Base-by-base conservation (phyloP, 2,329 filamentous ascomycete species). In the Epichloe festucae region DNA sequence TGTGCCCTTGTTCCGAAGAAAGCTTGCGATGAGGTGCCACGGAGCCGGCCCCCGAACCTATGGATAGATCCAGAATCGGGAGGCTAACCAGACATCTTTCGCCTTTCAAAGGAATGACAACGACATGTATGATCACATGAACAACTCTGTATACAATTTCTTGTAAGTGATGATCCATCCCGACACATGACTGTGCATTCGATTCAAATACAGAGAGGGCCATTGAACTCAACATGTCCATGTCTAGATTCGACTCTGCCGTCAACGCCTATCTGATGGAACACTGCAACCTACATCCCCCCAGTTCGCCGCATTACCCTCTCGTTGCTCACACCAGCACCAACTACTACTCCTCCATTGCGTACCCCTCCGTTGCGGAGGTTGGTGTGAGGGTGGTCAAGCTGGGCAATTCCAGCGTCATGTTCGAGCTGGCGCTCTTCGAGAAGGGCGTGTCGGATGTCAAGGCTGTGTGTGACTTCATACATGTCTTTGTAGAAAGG, bases 91-190 rank as follows among this genome's bases (percentile, higher is more conserved):
- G 41, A 19, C 2, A 23, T 17, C 51, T 43, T 53, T 52, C 54
- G 44, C n/a, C 36, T 5, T 39, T 10, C 11, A 21, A 52, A 90
- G 88, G 88, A 83, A 81, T 65, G 89, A 95, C 68, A 95, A 95
- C 64, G 89, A 95, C 71, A 93, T 94, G 87, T 95, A 93, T 67
- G 78, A 87, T 54, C 91, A 97, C 65, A 81, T 95, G 75, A 95
- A 95, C 71, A 95, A 95, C 64, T 86, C 83, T 41, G 77, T 93
- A 50, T 95, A 95, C 68, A 87, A 87, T 60, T 84, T 86, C 55
- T 76, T 94, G 76, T 83, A 66, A 63, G 73, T 11, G 5, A 27
- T 11, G 5, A 27, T 14, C 41, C 21, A 34, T 53, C 50, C 7
- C 31, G 31, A 31, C 10, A 31, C 8, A 31, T 31, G 27, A 10